phyloP scores from a whole-genome alignment of 805 yeast genomes.

The Lachancea cidri region DNA sequence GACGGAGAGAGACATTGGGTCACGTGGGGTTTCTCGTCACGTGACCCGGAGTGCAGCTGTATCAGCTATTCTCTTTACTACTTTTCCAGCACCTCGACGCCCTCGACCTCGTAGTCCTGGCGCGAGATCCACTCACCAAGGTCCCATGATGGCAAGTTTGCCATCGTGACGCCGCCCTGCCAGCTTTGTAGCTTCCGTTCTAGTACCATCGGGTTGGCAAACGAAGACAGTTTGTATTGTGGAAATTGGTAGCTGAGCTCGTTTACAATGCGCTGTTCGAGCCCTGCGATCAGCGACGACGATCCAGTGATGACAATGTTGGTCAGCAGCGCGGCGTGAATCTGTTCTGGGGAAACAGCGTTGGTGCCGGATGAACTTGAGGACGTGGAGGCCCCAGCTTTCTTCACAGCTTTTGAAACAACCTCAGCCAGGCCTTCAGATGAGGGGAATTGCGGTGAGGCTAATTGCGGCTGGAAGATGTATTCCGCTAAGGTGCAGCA shows the following conservation, averaged over 20 bases:
- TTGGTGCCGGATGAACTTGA: constrained; percentile 12
- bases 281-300: constrained; percentile 70
- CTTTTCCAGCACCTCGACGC: neutral
- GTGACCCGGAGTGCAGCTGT: too few relatives aligned
- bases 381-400: constrained; percentile 24
- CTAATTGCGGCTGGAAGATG: constrained; percentile 26
- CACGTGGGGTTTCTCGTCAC: too few relatives aligned
- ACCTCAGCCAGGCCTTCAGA: constrained; percentile 28
- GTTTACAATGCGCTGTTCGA: constrained; percentile 67
- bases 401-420: constrained; percentile 24
- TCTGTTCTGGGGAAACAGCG: constrained; percentile 24
- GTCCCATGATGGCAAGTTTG: constrained; percentile 29
- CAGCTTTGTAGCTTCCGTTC: constrained; percentile 78
- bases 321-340: constrained; percentile 26
- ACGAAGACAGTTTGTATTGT: constrained; percentile 79
- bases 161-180: constrained; percentile 61
- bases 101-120: constrained; percentile 16
- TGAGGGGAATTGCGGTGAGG: constrained; percentile 14
- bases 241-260: constrained; percentile 55
- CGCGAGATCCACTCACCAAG: constrained; percentile 26
- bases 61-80: too few relatives aligned
- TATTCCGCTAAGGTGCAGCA: constrained; percentile 25
- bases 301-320: constrained; percentile 84
- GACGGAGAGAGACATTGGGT: too few relatives aligned
- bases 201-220: constrained; percentile 66